Evolutionary conservation across 2,329 filamentous ascomycete genomes (phyloP).

Genomic region (Truncatella angustata): DNA sequence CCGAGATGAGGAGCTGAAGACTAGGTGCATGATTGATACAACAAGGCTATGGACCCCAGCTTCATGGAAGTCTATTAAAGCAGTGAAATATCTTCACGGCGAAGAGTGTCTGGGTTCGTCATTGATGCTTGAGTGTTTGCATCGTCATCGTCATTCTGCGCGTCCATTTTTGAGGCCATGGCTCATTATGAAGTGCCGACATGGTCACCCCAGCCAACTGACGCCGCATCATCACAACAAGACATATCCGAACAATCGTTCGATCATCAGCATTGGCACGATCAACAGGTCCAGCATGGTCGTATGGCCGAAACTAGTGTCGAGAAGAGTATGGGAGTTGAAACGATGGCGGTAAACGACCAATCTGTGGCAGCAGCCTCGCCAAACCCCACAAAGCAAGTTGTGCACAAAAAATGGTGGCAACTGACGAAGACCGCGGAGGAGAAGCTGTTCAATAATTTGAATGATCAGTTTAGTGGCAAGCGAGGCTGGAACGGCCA

Average conservation of each 20-base stretch:
- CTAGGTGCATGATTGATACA: neutral
- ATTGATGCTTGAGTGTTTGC: neutral
- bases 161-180: neutral
- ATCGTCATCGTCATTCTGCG: neutral
- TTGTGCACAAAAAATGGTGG: slow-evolving; percentile 9
- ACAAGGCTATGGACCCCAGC: neutral
- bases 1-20: neutral
- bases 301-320: neutral
- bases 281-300: neutral
- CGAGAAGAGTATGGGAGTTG: neutral
- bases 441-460: slow-evolving; percentile 10
- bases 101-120: too few species aligned
- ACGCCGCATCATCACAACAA: neutral
- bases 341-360: neutral
- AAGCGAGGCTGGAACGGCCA: slow-evolving; percentile 12
- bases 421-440: slow-evolving; percentile 9
- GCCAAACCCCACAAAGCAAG: neutral
- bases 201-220: neutral
- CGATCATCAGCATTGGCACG: neutral
- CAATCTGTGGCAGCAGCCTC: neutral
- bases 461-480: slow-evolving; percentile 14
- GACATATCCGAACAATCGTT: neutral
- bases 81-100: neutral
- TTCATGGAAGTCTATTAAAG: neutral
- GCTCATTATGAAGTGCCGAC: neutral